phyloP scores from a whole-genome alignment of 306 rosid genomes.

The Quercus mongolica region DNA sequence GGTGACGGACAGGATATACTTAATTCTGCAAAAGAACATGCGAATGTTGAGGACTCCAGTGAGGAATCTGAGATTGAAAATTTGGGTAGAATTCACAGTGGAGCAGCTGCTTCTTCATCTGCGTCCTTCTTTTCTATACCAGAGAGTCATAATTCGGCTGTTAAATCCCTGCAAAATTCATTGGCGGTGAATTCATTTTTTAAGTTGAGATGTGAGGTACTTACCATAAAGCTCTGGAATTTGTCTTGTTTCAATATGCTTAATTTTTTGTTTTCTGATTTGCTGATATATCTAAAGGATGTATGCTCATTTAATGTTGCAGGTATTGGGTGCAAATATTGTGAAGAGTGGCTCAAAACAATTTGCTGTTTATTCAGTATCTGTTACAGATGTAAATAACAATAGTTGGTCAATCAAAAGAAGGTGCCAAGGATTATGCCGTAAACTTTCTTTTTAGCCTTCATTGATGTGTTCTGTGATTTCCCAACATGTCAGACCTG shows the following conservation, averaged over 20 bases:
- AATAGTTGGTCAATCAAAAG: conserved; percentile 97
- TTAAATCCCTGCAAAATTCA: conserved; percentile 55
- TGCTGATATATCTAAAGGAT: conserved; percentile 19
- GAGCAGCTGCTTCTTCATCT: conserved; percentile 85
- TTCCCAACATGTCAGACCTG: neutral
- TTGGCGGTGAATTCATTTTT: conserved; percentile 65
- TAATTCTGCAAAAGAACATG: conserved; percentile 39
- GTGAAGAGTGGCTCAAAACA: conserved; percentile 93
- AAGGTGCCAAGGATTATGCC: conserved; percentile 55
- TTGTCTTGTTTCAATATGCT: conserved; percentile 10
- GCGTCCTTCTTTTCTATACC: conserved; percentile 42
- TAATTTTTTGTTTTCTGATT: conserved; percentile 18
- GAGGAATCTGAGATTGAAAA: conserved; percentile 70
- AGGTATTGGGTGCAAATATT: conserved; percentile 95
- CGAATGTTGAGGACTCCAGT: conserved; percentile 54
- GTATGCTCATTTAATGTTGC: conserved; percentile 41
- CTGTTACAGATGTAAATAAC: conserved; percentile 81
- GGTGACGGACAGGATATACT: conserved; percentile 98
- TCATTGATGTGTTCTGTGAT: neutral
- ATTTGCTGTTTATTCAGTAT: conserved; percentile 93
- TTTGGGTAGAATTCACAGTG: conserved; percentile 76
- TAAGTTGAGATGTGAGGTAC: conserved; percentile 97
- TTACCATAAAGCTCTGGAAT: conserved; percentile 13
- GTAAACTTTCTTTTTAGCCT: conserved; percentile 15
- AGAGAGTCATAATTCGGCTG: conserved; percentile 37